Conservation (phyloP, 164 flowering plant genomes). For the Akebia trifoliata region DNA sequence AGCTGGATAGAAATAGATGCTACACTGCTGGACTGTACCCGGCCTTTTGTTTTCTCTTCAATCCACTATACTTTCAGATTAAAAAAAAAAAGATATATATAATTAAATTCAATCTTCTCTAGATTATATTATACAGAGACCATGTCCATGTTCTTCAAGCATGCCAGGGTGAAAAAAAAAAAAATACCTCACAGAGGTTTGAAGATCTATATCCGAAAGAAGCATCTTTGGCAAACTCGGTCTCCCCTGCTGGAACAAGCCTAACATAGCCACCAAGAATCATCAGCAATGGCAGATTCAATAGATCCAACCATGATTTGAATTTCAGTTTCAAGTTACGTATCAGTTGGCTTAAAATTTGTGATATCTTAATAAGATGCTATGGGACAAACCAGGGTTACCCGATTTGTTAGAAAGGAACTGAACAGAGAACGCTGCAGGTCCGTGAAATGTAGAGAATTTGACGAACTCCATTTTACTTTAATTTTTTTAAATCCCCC, state of each 20-base stretch:
- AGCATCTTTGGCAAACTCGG: slow-evolving; percentile 98
- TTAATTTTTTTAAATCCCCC: no score
- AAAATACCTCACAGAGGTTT: slow-evolving; percentile 76
- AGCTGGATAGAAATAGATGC: slow-evolving; percentile 77
- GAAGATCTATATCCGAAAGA: slow-evolving; percentile 89
- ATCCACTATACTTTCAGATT: slow-evolving; percentile 59
- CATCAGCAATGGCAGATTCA: slow-evolving; percentile 8
- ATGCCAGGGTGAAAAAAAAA: slow-evolving; percentile 2
- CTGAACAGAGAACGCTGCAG: no score
- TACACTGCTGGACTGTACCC: slow-evolving; percentile 63
- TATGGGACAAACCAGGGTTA: no score
- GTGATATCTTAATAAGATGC: neutral
- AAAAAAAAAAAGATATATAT: no score
- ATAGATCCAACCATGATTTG: neutral
- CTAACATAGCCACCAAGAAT: slow-evolving; percentile 28
- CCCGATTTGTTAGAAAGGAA: no score
- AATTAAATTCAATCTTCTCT: neutral
- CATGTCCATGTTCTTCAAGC: neutral
- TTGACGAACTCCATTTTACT: no score
- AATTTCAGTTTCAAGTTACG: neutral
- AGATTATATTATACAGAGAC: neutral
- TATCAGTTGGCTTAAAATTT: neutral
- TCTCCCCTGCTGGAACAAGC: slow-evolving; percentile 96
- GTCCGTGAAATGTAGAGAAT: no score
- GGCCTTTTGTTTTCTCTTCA: slow-evolving; percentile 90